Percentiles rank a stretch among this genome's conserved stretches.
Conservation (phyloP, 139 green algal species). For the Micractinium sp. region DNA sequence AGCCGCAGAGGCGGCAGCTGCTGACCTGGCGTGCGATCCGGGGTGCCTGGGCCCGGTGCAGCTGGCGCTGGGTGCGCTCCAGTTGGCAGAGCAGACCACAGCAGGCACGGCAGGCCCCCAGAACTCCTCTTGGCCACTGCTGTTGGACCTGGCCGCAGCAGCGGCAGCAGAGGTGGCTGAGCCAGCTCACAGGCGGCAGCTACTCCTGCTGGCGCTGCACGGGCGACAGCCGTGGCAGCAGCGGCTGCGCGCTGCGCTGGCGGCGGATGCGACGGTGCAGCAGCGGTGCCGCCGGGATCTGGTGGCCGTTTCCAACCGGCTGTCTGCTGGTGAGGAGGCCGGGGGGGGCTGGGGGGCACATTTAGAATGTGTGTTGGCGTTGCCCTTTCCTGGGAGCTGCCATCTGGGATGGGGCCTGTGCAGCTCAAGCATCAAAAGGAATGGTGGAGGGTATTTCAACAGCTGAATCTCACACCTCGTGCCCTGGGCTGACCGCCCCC, state of each 20-base stretch:
- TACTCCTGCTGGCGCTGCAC: constrained; percentile 28
- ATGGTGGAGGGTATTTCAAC: no score
- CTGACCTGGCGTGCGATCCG: neutral
- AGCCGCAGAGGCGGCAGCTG: neutral
- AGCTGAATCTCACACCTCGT: no score
- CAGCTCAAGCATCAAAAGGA: no score
- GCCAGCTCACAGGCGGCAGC: neutral
- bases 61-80: neutral
- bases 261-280: neutral
- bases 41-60: neutral
- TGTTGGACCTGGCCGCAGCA: neutral
- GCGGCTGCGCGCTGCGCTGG: neutral
- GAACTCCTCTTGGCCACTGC: neutral
- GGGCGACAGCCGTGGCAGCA: neutral
- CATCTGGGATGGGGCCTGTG: no score
- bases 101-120: neutral
- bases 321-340: constrained; percentile 1
- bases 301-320: constrained; percentile 14
- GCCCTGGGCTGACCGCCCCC: no score
- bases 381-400: no score
- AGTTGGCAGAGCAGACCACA: neutral
- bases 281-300: neutral
- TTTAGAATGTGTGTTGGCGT: neutral
- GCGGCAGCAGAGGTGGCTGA: neutral
- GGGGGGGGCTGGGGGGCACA: neutral